phyloP scores from a whole-genome alignment of 202 grass and related monocot species.

The Schoenoplectus tabernaemontani region DNA sequence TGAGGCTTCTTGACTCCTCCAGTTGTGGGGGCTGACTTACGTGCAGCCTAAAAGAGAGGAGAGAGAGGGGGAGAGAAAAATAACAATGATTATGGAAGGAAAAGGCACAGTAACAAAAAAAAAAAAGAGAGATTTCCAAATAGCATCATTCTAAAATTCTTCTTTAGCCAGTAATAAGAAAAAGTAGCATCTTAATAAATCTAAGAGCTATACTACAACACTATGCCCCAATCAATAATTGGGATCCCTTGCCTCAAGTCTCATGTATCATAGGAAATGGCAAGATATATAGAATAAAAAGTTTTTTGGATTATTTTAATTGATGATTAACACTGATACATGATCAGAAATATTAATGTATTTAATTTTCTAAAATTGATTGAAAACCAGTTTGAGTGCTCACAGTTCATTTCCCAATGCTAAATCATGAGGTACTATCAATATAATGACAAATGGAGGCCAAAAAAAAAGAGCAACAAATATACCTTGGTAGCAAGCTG shows the following conservation, averaged over 20 bases:
- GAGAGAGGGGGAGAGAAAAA: background rate
- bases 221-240: background rate
- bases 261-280: background rate
- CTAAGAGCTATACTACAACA: background rate
- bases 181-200: background rate
- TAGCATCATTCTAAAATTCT: background rate
- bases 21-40: slow-evolving; percentile 45
- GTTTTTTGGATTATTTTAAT: background rate
- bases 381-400: too few species aligned
- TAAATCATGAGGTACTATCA: background rate
- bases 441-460: background rate
- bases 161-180: background rate
- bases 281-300: background rate
- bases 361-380: too few species aligned
- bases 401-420: background rate
- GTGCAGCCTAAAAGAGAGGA: slow-evolving; percentile 21
- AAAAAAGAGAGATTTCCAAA: background rate
- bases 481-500: slow-evolving; percentile 38
- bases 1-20: slow-evolving; percentile 59
- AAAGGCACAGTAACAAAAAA: background rate
- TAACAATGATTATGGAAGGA: background rate
- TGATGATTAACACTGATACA: background rate
- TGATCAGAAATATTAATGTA: background rate
- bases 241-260: background rate
- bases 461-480: background rate